phyloP scores from a whole-genome alignment of 352 stramenopile genomes.

The Achlya hypogyna region DNA sequence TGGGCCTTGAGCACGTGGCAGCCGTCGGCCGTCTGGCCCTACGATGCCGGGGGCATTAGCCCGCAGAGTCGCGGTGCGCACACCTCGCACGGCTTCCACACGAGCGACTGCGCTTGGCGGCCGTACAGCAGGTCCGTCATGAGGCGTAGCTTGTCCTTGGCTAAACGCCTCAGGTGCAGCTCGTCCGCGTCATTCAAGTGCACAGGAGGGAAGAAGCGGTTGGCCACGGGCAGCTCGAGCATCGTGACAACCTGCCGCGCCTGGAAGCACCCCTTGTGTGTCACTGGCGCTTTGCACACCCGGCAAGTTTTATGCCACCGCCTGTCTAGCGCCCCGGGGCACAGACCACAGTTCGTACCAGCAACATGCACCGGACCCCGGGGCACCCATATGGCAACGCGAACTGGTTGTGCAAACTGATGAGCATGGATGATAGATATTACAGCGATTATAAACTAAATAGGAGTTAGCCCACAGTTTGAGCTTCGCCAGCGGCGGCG shows the following conservation, averaged over 20 bases:
- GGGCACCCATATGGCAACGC: neutral
- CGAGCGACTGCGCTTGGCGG: constrained; percentile 68
- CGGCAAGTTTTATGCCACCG: no score
- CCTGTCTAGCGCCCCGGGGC: neutral
- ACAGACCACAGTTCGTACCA: neutral
- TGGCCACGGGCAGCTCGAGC: constrained; percentile 63
- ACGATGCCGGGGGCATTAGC: neutral
- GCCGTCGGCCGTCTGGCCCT: constrained; percentile 34
- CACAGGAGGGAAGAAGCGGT: constrained; percentile 78
- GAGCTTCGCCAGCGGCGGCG: no score
- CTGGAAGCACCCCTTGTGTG: no score
- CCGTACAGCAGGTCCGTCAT: constrained; percentile 71
- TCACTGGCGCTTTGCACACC: no score
- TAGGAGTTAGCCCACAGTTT: no score
- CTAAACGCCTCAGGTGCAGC: constrained; percentile 61
- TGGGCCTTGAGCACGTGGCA: constrained; percentile 43
- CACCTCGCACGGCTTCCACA: constrained; percentile 19
- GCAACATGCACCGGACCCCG: neutral
- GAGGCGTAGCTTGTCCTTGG: constrained; percentile 61
- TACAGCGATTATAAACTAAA: neutral
- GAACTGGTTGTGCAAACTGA: neutral
- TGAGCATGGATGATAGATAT: neutral
- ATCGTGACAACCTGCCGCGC: constrained; percentile 2
- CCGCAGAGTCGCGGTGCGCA: neutral
- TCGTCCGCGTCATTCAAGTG: constrained; percentile 58